Percentiles rank a stretch among this genome's conserved stretches.
Conservation (phyloP, 768 basidiomycete species). For the Suillus decipiens region DNA sequence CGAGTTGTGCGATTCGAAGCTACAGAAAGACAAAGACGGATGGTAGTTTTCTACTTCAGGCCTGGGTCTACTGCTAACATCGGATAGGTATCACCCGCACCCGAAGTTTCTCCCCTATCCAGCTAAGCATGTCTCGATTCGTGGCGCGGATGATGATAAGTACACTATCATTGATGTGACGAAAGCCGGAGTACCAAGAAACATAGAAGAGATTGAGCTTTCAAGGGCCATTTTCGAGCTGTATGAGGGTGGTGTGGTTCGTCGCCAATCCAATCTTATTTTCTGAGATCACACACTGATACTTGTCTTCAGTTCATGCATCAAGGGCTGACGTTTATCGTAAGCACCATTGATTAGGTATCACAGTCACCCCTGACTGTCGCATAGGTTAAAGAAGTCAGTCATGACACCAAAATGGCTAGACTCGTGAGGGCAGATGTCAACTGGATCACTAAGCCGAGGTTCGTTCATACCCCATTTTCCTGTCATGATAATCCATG, state of each 20-base stretch:
- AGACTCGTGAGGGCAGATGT: constrained; percentile 74
- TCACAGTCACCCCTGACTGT: not conserved
- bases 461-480: constrained; percentile 37
- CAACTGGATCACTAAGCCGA: constrained; percentile 78
- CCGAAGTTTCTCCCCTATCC: constrained; percentile 80
- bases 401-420: constrained; percentile 75
- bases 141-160: constrained; percentile 76
- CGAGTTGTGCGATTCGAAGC: constrained; percentile 59
- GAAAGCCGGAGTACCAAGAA: constrained; percentile 36
- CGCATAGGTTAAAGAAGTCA: constrained; percentile 71
- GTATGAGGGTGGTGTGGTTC: constrained; percentile 86
- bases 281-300: constrained; percentile 10
- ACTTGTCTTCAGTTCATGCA: constrained; percentile 68
- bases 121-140: constrained; percentile 68
- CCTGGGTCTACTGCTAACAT: not conserved
- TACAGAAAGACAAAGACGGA: constrained; percentile 74
- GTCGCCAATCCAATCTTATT: constrained; percentile 21
- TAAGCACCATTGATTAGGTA: constrained; percentile 32
- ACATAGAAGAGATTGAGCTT: constrained; percentile 82
- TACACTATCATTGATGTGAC: constrained; percentile 74
- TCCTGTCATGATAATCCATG: not conserved
- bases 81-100: constrained; percentile 75
- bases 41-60: constrained; percentile 50
- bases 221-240: constrained; percentile 85
- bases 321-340: constrained; percentile 81